Evolutionary conservation across 1,284 basidiomycete species (phyloP).

Genomic region (Pascua sp.): DNA sequence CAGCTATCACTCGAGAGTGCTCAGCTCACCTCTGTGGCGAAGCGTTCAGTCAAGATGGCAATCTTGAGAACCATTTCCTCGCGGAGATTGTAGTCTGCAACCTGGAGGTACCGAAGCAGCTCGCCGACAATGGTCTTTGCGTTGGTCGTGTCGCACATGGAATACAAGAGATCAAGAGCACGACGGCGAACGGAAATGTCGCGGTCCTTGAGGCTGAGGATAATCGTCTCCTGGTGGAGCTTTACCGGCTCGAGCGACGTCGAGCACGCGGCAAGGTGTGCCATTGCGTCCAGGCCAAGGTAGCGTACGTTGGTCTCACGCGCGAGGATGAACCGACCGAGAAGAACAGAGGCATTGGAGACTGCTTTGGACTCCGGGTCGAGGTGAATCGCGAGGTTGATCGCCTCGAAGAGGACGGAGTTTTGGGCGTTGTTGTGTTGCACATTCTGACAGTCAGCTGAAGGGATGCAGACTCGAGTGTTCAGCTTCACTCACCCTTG

Average conservation of each 20-base stretch:
- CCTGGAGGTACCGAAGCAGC: constrained; percentile 82
- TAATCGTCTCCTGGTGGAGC: constrained; percentile 92
- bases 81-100: constrained; percentile 91
- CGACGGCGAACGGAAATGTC: constrained; percentile 94
- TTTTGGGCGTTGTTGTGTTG: constrained; percentile 99
- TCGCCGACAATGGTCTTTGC: constrained; percentile 93
- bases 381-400: constrained; percentile 92
- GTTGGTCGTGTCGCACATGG: constrained; percentile 97
- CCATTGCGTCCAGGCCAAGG: constrained; percentile 96
- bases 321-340: constrained; percentile 92
- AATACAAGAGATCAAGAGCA: constrained; percentile 92
- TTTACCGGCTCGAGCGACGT: constrained; percentile 89
- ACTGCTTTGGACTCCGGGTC: constrained; percentile 89
- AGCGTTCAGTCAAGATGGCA: constrained; percentile 95
- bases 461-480: neutral
- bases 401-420: constrained; percentile 97
- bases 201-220: constrained; percentile 87
- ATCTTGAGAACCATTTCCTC: constrained; percentile 99
- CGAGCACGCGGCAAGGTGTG: constrained; percentile 89
- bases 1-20: constrained; percentile 1
- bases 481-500: constrained; percentile 47
- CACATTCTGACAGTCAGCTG: constrained; percentile 62
- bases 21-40: constrained; percentile 68
- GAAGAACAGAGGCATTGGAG: constrained; percentile 79
- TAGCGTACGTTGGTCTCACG: constrained; percentile 99